A percentile compares a stretch with the other conserved stretches of the same genome.
These are phyloP conservation scores for Jatropha curcas DNA, from an alignment of 345 rosid species.

Conservation along the genomic window DNA sequence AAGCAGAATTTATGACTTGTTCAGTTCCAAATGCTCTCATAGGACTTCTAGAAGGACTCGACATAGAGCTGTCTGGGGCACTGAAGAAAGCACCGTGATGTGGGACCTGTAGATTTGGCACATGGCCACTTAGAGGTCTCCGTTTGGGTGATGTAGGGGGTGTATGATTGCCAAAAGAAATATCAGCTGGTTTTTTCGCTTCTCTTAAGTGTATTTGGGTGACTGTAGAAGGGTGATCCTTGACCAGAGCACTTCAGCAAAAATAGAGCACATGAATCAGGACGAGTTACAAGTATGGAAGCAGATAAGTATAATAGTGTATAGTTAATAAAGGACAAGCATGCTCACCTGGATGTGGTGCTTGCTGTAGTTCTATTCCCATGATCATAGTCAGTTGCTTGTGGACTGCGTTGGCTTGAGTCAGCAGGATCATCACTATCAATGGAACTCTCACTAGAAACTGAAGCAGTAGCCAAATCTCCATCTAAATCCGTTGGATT, in stretches of 20 bases:
- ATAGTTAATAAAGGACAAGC: not conserved
- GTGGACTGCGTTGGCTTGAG: conserved; percentile 18
- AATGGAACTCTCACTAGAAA: conserved; percentile 26
- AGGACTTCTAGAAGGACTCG: conserved; percentile 99
- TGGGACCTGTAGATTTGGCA: conserved; percentile 72
- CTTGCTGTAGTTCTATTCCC: conserved; percentile 17
- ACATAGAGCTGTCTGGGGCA: conserved; percentile 95
- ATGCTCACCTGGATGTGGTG: conserved; percentile 32
- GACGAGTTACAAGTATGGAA: conserved; percentile 8
- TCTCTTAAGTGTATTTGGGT: conserved; percentile 58
- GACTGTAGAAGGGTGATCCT: conserved; percentile 47
- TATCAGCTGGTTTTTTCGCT: conserved; percentile 54
- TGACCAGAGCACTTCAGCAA: conserved; percentile 44
- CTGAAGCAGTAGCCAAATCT: conserved; percentile 28
- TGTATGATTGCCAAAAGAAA: conserved; percentile 46
- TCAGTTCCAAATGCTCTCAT: conserved; percentile 69
- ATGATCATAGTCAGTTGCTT: conserved; percentile 25
- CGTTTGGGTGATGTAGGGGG: conserved; percentile 67
- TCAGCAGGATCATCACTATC: conserved; percentile 28
- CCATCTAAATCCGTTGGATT: conserved; percentile 21
- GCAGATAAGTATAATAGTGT: not conserved
- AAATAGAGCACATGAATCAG: conserved; percentile 5
- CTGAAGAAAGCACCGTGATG: conserved; percentile 60
- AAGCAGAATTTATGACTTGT: conserved; percentile 63
- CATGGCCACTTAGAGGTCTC: conserved; percentile 54